Conservation (phyloP, 2,329 filamentous ascomycete genomes). For the Aureobasidium sp. region DNA sequence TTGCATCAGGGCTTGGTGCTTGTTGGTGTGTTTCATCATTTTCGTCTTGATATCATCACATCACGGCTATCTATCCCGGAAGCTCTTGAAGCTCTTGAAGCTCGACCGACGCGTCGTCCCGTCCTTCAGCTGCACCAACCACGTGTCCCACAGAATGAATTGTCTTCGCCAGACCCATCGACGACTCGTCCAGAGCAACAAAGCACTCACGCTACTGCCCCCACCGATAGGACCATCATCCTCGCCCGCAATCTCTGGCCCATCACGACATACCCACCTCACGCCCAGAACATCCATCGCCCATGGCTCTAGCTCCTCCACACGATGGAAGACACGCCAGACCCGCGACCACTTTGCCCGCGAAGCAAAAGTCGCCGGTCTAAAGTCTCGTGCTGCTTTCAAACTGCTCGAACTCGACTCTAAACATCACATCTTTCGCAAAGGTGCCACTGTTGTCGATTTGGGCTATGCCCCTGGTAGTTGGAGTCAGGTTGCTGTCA, state of each 20-base stretch:
- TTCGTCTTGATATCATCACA: not conserved
- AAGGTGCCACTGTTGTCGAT: constrained; percentile 81
- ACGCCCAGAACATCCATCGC: not conserved
- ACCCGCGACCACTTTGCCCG: constrained; percentile 61
- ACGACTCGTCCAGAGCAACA: not conserved
- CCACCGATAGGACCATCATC: not conserved
- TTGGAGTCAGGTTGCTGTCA: constrained; percentile 70
- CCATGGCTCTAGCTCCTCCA: constrained; percentile 47
- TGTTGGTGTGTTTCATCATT: not conserved
- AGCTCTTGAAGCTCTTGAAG: not conserved
- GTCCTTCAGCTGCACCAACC: not conserved
- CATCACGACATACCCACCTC: not conserved
- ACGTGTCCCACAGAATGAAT: not conserved
- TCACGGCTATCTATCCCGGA: not conserved
- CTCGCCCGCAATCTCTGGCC: not conserved
- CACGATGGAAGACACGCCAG: constrained; percentile 77
- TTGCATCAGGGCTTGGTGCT: not conserved
- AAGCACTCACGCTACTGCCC: not conserved
- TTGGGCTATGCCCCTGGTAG: constrained; percentile 68
- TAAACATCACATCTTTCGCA: constrained; percentile 69
- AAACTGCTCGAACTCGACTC: constrained; percentile 87
- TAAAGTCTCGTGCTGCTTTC: constrained; percentile 88
- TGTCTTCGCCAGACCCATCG: not conserved
- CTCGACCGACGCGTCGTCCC: not conserved
- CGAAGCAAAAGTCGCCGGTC: constrained; percentile 66